Evolutionary conservation across 208 protist genomes (phyloP).

Genomic region (Leishmania arabica): DNA sequence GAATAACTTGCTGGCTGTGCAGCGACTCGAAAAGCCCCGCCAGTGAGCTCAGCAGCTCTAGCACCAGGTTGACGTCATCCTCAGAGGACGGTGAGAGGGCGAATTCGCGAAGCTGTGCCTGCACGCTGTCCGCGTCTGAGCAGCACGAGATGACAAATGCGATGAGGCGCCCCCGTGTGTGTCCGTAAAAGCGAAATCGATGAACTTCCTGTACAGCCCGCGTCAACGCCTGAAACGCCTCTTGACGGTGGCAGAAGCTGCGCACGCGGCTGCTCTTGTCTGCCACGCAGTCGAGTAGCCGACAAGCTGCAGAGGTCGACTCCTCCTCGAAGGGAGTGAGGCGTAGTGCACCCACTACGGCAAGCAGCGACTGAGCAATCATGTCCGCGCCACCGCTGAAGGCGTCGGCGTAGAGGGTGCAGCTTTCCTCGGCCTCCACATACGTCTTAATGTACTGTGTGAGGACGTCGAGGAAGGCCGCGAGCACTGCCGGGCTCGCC

Average conservation of each 20-base stretch:
- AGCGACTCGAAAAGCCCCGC: slow-evolving; percentile 56
- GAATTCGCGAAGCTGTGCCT: slow-evolving; percentile 19
- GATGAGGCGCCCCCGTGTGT: slow-evolving; percentile 47
- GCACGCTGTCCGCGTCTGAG: slow-evolving; percentile 17
- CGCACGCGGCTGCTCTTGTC: slow-evolving; percentile 44
- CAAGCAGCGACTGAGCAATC: slow-evolving; percentile 48
- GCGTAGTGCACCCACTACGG: slow-evolving; percentile 25
- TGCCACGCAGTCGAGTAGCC: slow-evolving; percentile 53
- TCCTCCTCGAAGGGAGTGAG: slow-evolving; percentile 64
- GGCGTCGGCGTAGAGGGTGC: slow-evolving; percentile 27
- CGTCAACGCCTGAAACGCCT: slow-evolving; percentile 18
- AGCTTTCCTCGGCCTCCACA: slow-evolving; percentile 37
- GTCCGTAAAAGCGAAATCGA: slow-evolving; percentile 30
- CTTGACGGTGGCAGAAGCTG: slow-evolving; percentile 19
- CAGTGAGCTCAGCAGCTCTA: slow-evolving; percentile 36
- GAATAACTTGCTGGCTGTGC: slow-evolving; percentile 43
- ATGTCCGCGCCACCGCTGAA: slow-evolving; percentile 45
- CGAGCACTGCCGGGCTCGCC: slow-evolving; percentile 62
- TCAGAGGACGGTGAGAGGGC: slow-evolving; percentile 3
- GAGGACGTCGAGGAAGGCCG: slow-evolving; percentile 57
- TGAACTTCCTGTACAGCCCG: slow-evolving; percentile 24
- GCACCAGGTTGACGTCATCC: slow-evolving; percentile 33
- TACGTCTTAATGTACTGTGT: slow-evolving; percentile 63
- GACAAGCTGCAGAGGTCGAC: slow-evolving; percentile 42
- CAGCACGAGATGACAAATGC: slow-evolving; percentile 48